Conservation (phyloP, 163 green algal genomes). For the Scenedesmus sp. region DNA sequence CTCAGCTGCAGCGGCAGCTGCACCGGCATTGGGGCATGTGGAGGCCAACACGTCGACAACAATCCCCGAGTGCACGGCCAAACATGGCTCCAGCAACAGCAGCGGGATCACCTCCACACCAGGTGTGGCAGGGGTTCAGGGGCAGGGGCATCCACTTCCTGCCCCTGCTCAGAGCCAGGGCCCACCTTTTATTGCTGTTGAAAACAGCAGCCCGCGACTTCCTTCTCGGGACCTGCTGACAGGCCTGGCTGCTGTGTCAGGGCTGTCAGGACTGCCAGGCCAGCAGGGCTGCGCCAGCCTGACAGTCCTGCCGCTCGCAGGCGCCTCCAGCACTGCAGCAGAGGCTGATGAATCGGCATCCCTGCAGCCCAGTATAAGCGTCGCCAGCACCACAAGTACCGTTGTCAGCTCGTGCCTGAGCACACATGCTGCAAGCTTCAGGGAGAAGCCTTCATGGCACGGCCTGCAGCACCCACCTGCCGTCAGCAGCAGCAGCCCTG, state of each 20-base stretch:
- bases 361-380: neutral
- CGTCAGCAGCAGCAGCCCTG: neutral
- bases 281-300: neutral
- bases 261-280: neutral
- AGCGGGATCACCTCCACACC: no score
- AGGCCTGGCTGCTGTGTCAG: neutral
- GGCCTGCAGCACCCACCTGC: neutral
- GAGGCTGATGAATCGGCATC: constrained; percentile 17
- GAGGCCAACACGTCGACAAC: neutral
- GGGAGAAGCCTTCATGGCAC: neutral
- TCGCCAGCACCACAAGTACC: constrained; percentile 12
- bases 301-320: neutral
- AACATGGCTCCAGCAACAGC: no score
- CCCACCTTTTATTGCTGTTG: no score
- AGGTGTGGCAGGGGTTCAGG: no score
- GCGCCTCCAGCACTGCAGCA: neutral
- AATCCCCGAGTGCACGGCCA: no score
- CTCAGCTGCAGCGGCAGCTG: neutral
- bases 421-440: neutral
- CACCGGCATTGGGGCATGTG: neutral
- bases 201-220: no score
- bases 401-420: neutral
- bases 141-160: no score
- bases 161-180: no score
- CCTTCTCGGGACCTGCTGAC: no score